Evolutionary conservation across 2,329 filamentous ascomycete genomes (phyloP).

Genomic region (Alternaria ventricosa): DNA sequence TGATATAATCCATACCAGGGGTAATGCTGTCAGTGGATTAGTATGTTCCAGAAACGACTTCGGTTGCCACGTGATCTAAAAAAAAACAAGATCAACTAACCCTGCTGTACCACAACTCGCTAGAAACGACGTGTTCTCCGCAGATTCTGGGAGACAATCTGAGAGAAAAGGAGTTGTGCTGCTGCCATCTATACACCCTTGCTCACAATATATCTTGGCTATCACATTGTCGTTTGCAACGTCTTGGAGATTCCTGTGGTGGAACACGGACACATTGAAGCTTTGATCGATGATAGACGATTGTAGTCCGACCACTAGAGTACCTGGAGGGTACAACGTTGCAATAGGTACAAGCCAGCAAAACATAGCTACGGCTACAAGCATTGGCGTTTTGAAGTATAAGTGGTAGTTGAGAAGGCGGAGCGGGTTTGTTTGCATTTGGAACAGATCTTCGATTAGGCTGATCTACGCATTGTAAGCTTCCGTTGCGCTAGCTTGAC

Average conservation of each 20-base stretch:
- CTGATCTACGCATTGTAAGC: not conserved
- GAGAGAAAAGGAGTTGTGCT: no score
- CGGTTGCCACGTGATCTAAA: no score
- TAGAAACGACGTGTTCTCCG: no score
- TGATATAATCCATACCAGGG: not conserved
- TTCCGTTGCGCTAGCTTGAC: rapidly evolving
- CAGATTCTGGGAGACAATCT: no score
- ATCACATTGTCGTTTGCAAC: not conserved
- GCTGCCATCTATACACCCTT: no score
- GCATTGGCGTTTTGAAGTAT: not conserved
- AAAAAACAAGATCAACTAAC: no score
- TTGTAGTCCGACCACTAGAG: not conserved
- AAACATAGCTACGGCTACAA: not conserved
- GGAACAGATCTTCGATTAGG: not conserved
- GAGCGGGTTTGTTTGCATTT: not conserved
- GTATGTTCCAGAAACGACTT: no score
- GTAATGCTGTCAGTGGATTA: no score
- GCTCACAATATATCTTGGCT: no score
- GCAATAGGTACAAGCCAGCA: not conserved
- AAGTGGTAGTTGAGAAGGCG: not conserved
- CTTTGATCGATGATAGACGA: not conserved
- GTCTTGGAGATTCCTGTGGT: not conserved
- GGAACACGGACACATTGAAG: not conserved
- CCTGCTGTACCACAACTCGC: no score
- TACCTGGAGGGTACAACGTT: not conserved